Evolutionary conservation across 1,284 basidiomycete species (phyloP).

Genomic region (Leccinum griseonigrum): DNA sequence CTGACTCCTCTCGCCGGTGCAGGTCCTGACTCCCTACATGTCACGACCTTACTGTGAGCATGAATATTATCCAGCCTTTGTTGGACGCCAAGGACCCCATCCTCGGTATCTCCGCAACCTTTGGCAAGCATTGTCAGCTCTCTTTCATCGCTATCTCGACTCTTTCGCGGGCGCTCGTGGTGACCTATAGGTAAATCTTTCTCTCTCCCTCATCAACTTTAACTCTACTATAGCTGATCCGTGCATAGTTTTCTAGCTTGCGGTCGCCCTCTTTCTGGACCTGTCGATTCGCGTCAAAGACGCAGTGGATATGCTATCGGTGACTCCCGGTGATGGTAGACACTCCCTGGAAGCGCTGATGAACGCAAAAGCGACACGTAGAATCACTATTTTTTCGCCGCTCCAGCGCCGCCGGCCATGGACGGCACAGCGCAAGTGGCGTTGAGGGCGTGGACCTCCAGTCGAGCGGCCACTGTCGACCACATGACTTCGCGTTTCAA

Average conservation of each 20-base stretch:
- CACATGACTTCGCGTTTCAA: slow-evolving; percentile 16
- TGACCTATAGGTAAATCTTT: slow-evolving; percentile 13
- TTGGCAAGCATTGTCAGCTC: slow-evolving; percentile 34
- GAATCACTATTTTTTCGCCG: slow-evolving; percentile 37
- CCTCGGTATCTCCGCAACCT: slow-evolving; percentile 38
- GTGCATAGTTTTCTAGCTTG: slow-evolving; percentile 34
- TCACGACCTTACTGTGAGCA: not conserved
- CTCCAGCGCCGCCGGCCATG: slow-evolving; percentile 18
- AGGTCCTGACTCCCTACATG: not conserved
- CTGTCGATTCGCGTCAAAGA: slow-evolving; percentile 36
- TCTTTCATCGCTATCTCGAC: slow-evolving; percentile 38
- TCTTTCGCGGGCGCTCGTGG: slow-evolving; percentile 28
- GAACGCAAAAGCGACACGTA: slow-evolving; percentile 35
- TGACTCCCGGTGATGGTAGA: slow-evolving; percentile 17
- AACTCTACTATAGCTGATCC: too few species aligned
- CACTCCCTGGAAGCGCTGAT: slow-evolving; percentile 38
- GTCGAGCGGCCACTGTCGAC: slow-evolving; percentile 28
- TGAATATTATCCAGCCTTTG: slow-evolving; percentile 23
- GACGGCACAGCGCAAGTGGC: slow-evolving; percentile 25
- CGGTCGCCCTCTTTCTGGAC: slow-evolving; percentile 41
- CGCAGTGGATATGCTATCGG: slow-evolving; percentile 47
- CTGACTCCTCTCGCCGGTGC: too few species aligned
- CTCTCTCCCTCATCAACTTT: too few species aligned
- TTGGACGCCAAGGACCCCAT: slow-evolving; percentile 20
- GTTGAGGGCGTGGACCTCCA: slow-evolving; percentile 46